Conservation (phyloP, 106 monocot species). For the Apostasia shenzhenica region DNA sequence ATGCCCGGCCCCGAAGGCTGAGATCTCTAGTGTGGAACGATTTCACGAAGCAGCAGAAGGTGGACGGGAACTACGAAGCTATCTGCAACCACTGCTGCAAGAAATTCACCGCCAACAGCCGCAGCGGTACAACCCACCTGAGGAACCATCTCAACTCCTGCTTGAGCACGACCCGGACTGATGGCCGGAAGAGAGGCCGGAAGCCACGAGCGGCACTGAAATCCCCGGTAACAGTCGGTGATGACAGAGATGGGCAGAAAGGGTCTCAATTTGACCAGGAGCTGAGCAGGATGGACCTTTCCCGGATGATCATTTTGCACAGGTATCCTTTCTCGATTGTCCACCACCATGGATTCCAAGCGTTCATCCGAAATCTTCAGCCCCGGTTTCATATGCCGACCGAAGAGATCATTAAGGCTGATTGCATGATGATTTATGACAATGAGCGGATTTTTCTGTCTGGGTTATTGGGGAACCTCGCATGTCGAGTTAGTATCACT, state of each 20-base stretch:
- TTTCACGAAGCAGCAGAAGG: slow-evolving; percentile 61
- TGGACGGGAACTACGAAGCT: slow-evolving; percentile 60
- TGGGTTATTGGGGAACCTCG: slow-evolving; percentile 41
- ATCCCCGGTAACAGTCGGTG: slow-evolving; percentile 3
- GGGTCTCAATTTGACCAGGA: slow-evolving; percentile 48
- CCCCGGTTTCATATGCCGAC: slow-evolving; percentile 53
- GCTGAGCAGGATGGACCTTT: slow-evolving; percentile 52
- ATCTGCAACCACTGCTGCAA: slow-evolving; percentile 77
- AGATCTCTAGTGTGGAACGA: slow-evolving; percentile 81
- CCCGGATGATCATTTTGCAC: slow-evolving; percentile 67
- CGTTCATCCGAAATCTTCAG: slow-evolving; percentile 70
- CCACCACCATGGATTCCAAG: slow-evolving; percentile 55
- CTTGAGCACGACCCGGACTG: slow-evolving; percentile 22
- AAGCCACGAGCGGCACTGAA: slow-evolving; percentile 30
- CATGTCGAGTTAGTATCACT: slow-evolving; percentile 43
- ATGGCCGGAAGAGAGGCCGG: slow-evolving; percentile 26
- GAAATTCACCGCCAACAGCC: slow-evolving; percentile 66
- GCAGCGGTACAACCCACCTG: slow-evolving; percentile 73
- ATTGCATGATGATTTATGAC: slow-evolving; percentile 62
- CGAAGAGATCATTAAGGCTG: slow-evolving; percentile 34
- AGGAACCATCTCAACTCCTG: slow-evolving; percentile 67
- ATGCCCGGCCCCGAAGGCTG: slow-evolving; percentile 15
- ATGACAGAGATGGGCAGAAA: slow-evolving; percentile 14
- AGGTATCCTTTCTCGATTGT: slow-evolving; percentile 68
- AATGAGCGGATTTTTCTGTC: slow-evolving; percentile 29